Evolutionary conservation across 208 protist genomes (phyloP), one percentile per base, ranked within the genome.

Genomic region (Herpetomonas muscarum): DNA sequence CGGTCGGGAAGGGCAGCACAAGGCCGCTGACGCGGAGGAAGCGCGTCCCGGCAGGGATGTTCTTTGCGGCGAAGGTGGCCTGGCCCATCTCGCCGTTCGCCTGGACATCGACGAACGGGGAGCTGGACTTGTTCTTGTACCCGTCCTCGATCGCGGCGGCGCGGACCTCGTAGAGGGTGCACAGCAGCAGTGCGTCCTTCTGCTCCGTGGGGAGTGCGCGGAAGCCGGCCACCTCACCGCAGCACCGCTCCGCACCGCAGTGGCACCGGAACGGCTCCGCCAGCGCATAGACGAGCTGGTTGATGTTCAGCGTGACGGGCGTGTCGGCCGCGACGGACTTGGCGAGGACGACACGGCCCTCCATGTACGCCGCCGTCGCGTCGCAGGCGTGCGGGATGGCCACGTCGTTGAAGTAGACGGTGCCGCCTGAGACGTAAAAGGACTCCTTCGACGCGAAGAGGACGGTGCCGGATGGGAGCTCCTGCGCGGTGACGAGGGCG

Each of bases 61-160:
- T 19, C 31, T 41, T 29, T 7, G 79, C 74, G 19, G 86, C 81
- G 63, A 93, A 93, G 42, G 86, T 93, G 12, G 82, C 75, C 63
- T 93, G 86, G 19, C 86, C 86, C 82, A 93, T 87, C 7, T 25
- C 64, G 1, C 80, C 80, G 58, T 90, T 88, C 1, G 58, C 66
- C 5, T 62, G 67, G 15, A 93, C 74, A 12, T 77, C 70, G 30
- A 93, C 82, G 34, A 81, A 55, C 26, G 77, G 70, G 32, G 52
- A 82, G 45, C 64, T 53, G 56, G 76, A 86, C 56, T 67, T 61
- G 55, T 80, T 81, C 17, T 3, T 34, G 71, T 76, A 89, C 55
- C 82, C 82, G 44, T 76, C 56, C 22, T 61, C 49, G 19, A 77
- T 67, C 7, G 82, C 81, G 49, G 61, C 76, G 6, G 66, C 76